Conservation (phyloP, 371 early-diverging fungal species). For the Rhizomucor miehei region DNA sequence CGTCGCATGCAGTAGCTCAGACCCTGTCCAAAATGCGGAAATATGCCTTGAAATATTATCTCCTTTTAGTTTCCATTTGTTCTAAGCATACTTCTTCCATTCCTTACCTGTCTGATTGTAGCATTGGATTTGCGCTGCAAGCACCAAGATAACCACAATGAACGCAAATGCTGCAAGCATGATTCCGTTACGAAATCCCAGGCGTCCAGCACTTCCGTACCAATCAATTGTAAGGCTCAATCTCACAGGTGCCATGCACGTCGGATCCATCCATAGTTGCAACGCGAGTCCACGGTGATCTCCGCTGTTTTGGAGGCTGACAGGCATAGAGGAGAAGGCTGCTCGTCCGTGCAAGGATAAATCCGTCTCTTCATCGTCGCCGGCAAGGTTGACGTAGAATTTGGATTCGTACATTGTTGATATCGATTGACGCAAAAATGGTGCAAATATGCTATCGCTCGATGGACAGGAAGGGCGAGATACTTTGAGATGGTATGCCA, state of each 20-base stretch:
- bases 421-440: conserved; percentile 69
- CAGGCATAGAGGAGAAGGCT: conserved; percentile 49
- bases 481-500: conserved; percentile 57
- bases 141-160: conserved; percentile 59
- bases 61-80: too few relatives aligned
- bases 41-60: conserved; percentile 31
- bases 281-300: conserved; percentile 54
- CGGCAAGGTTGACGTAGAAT: conserved; percentile 54
- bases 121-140: conserved; percentile 58
- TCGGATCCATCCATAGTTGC: conserved; percentile 72
- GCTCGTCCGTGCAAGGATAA: conserved; percentile 74
- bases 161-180: conserved; percentile 67
- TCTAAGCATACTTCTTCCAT: too few relatives aligned
- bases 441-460: conserved; percentile 42
- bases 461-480: conserved; percentile 42
- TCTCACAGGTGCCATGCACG: conserved; percentile 46
- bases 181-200: conserved; percentile 72
- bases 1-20: conserved; percentile 37
- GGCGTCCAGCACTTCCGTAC: conserved; percentile 73
- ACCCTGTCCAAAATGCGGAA: conserved; percentile 49
- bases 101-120: conserved; percentile 54
- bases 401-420: conserved; percentile 71
- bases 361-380: conserved; percentile 36
- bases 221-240: conserved; percentile 62
- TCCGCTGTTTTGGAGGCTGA: conserved; percentile 20